Evolutionary conservation across 2,329 filamentous ascomycete genomes (phyloP).

Genomic region (Aspergillus vadensis): DNA sequence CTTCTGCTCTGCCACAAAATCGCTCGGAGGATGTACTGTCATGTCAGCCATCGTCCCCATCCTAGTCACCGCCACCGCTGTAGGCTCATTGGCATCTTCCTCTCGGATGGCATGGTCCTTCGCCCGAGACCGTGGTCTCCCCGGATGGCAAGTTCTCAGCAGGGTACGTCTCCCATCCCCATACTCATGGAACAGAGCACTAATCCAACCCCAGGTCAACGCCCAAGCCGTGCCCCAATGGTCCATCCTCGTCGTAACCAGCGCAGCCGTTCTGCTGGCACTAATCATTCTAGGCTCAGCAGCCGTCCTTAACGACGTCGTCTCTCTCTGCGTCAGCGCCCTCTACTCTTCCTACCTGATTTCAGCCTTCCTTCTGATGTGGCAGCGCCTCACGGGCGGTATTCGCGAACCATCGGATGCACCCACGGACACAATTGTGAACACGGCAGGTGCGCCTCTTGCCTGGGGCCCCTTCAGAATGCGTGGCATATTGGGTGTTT

Average conservation of each 20-base stretch:
- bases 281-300: conserved; percentile 4
- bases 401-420: neutral
- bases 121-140: conserved; percentile 4
- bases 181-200: too few relatives aligned
- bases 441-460: conserved; percentile 1
- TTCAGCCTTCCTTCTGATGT: conserved; percentile 2
- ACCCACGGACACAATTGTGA: neutral
- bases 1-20: neutral
- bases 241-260: conserved; percentile 5
- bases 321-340: conserved; percentile 8
- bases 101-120: conserved; percentile 5
- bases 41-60: conserved; percentile 6
- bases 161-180: neutral
- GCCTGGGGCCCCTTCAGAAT: conserved; percentile 1
- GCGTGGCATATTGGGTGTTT: neutral
- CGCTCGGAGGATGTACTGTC: conserved; percentile 1
- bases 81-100: neutral
- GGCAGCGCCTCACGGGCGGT: conserved; percentile 2
- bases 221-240: conserved; percentile 3
- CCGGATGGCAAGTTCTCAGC: neutral
- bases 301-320: conserved; percentile 1
- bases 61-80: conserved; percentile 1
- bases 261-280: neutral
- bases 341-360: conserved; percentile 5
- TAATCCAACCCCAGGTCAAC: conserved; percentile 1